These are phyloP conservation scores for Pythium guiyangense DNA, from an alignment of 352 stramenopile species.

Conservation along the genomic window DNA sequence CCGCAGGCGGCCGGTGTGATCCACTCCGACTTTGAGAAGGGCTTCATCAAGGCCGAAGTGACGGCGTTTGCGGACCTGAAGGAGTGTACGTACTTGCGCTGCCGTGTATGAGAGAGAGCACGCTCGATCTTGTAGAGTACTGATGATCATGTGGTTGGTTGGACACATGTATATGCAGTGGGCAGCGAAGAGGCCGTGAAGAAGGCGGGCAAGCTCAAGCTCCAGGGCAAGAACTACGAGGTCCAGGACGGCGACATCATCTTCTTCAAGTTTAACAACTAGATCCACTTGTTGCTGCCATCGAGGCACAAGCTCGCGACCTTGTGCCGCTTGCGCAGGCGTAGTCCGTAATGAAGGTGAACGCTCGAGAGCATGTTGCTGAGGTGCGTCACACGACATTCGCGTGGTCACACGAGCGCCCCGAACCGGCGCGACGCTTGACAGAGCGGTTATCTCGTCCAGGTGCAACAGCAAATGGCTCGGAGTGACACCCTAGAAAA, in stretches of 20 bases:
- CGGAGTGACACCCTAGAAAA: too few species aligned
- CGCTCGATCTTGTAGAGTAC: background rate
- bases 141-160: background rate
- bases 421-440: too few species aligned
- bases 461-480: too few species aligned
- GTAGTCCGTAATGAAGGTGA: too few species aligned
- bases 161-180: slow-evolving; percentile 25
- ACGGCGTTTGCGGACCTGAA: slow-evolving; percentile 87
- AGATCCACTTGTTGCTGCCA: slow-evolving; percentile 13
- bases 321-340: too few species aligned
- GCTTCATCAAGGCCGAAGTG: slow-evolving; percentile 97
- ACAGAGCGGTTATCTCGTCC: too few species aligned
- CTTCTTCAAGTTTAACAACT: slow-evolving; percentile 93
- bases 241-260: slow-evolving; percentile 88
- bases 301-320: too few species aligned
- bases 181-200: slow-evolving; percentile 84
- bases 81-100: slow-evolving; percentile 61
- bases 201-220: slow-evolving; percentile 87
- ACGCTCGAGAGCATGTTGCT: too few species aligned
- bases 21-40: slow-evolving; percentile 99
- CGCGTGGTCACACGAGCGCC: too few species aligned
- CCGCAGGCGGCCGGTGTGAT: slow-evolving; percentile 98
- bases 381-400: too few species aligned
- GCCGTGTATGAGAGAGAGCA: background rate
- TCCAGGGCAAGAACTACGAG: slow-evolving; percentile 91